Base-by-base conservation (phyloP, 805 yeast species). In the Candida sphagnicola region DNA sequence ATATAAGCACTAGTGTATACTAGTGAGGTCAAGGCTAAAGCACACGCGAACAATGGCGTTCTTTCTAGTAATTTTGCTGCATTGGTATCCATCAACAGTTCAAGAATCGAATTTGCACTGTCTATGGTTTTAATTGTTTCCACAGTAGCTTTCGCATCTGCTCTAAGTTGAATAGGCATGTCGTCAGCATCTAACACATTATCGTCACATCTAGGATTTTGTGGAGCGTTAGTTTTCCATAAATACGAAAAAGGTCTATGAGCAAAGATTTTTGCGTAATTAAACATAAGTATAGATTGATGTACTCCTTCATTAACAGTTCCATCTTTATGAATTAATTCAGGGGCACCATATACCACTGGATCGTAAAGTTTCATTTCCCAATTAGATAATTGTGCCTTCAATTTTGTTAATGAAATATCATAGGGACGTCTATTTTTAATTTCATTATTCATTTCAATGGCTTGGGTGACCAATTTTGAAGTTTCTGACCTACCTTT, bases 71-170 rank as follows among this genome's bases (percentile, higher is more conserved):
- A 63, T 30, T 63, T 56, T 1, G 70, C 53, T 0, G 78, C 69
- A 42, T 67, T 67, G 2, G 78, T 71, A 42, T 74, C 78, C 8
- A 75, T 61, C 5, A 75, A 53, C 1, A 71, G 53, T 39, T 63
- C 67, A 2, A 73, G 70, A 16, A 75, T 70, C 14, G 73, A 57
- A 28, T 74, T 72, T 2, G 80, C 80, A 16, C 78, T 74, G 37
- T 72, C 78, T 15, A 75, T 74, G 1, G 79, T 73, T 45, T 73
- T 73, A 45, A 77, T 60, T 0, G 80, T 75, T 44, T 73, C 80
- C 26, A 74, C 67, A 23, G 72, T 66, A 43, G 74, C 72, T 38
- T 70, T 56, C 1, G 77, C 61, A 42, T 66, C 73, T 26, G 64
- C 58, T 15, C 59, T 55, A 16, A 41, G 24, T 14, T 42, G 47